phyloP scores from a whole-genome alignment of 2,329 filamentous ascomycete genomes.

The Stemphylium beticola region DNA sequence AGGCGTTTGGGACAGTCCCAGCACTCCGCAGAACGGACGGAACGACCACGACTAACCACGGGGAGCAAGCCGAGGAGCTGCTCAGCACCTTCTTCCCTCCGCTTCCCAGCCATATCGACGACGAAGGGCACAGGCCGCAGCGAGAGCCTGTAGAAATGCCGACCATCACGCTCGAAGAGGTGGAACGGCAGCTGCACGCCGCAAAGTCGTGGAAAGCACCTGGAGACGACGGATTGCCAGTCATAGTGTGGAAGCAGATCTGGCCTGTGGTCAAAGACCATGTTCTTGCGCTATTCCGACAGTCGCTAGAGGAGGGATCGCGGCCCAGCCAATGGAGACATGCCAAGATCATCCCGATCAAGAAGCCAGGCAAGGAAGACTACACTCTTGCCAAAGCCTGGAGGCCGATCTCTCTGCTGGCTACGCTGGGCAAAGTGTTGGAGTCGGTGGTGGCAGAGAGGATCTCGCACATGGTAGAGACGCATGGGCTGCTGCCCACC shows the following conservation, averaged over 20 bases:
- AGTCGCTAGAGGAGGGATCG: slow-evolving; percentile 16
- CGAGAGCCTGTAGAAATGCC: slow-evolving; percentile 9
- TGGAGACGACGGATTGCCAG: slow-evolving; percentile 12
- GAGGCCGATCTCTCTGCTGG: slow-evolving; percentile 33
- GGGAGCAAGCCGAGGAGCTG: slow-evolving; percentile 12
- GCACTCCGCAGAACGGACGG: slow-evolving; percentile 11
- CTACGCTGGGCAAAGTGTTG: slow-evolving; percentile 28
- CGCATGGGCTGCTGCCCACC: slow-evolving; percentile 39
- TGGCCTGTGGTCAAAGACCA: slow-evolving; percentile 19
- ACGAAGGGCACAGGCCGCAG: slow-evolving; percentile 11
- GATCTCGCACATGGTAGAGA: slow-evolving; percentile 35
- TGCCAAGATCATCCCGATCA: slow-evolving; percentile 13
- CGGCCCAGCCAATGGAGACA: slow-evolving; percentile 16
- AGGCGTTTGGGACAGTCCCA: slow-evolving; percentile 17
- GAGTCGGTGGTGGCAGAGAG: slow-evolving; percentile 30
- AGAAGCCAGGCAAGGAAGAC: slow-evolving; percentile 14
- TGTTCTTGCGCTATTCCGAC: slow-evolving; percentile 17
- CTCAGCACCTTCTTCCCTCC: slow-evolving; percentile 12
- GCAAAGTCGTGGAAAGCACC: slow-evolving; percentile 18
- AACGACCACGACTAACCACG: slow-evolving; percentile 7
- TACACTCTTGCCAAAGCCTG: slow-evolving; percentile 23
- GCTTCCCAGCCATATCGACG: slow-evolving; percentile 9
- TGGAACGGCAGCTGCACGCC: slow-evolving; percentile 12
- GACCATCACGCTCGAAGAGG: slow-evolving; percentile 11
- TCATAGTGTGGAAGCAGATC: slow-evolving; percentile 17